Base-by-base conservation (phyloP, 805 yeast genomes). In the Saccharomycopsis sp. region DNA sequence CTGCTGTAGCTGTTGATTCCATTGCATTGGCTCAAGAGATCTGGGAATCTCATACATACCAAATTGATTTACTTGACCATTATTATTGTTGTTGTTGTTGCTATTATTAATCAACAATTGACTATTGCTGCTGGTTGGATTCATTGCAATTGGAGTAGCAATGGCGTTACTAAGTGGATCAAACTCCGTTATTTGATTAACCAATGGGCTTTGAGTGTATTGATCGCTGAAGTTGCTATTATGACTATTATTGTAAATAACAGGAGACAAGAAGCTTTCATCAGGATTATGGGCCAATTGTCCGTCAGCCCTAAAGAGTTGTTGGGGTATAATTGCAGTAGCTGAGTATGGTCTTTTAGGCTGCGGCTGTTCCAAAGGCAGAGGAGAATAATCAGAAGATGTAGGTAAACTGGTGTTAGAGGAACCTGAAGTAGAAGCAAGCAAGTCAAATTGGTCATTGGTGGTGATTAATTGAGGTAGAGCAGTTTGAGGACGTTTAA, bases 401-500 rank as follows among this genome's bases (percentile, higher is more conserved):
- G n/a, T n/a, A n/a, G n/a, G n/a, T n/a, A n/a, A n/a, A n/a, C n/a
- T n/a, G n/a, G n/a, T 37, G 19, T n/a, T 24, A 21, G 19, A 38
- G 13, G 24, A 9, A 20, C 19, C 23, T 11, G 44, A 16, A 9
- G 38, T 21, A 7, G 37, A 17, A 5, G 41, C 42, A 28, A n/a
- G 21, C 16, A 19, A 23, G 19, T 36, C 28, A 24, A 45, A 40
- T 33, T 41, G 44, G 3, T 47, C 45, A 20, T 42, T 38, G 35
- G 47, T 40, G n/a, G 50, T 49, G 28, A 49, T 36, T n/a, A 49
- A 35, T 24, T 49, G 52, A 17, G 52, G 52, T 38, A 49, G 45
- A 8, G 45, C 50, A 32, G 47, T 45, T 28, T 49, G 52, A 17
- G 52, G 52, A 38, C 52, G 37, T 41, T 49, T 45, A 17, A 48